These are phyloP conservation scores for Suillus fuscotomentosus DNA, from an alignment of 768 basidiomycete species.

Conservation along the genomic window DNA sequence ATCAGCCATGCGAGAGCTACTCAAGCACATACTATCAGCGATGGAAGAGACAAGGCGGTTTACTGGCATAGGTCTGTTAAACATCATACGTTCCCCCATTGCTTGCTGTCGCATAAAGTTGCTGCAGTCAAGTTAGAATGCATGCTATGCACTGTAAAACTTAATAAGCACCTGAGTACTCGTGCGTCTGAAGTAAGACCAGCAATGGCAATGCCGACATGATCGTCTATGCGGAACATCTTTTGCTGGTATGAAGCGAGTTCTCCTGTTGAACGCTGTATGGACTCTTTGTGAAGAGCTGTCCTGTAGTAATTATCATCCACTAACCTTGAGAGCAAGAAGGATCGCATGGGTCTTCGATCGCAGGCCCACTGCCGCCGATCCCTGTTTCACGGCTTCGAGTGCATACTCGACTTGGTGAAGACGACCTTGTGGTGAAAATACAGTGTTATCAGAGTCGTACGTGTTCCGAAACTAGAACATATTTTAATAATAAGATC, in stretches of 20 bases:
- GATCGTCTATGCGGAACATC: slow-evolving; percentile 99
- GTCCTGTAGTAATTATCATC: neutral
- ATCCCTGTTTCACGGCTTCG: slow-evolving; percentile 99
- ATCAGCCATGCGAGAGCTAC: neutral
- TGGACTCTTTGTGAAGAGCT: slow-evolving; percentile 6
- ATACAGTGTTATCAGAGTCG: slow-evolving; percentile 98
- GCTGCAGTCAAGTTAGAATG: slow-evolving; percentile 40
- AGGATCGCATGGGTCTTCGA: slow-evolving; percentile 95
- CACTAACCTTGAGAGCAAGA: slow-evolving; percentile 83
- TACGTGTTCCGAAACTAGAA: slow-evolving; percentile 90
- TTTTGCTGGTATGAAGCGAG: slow-evolving; percentile 99
- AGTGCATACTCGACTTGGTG: slow-evolving; percentile 99
- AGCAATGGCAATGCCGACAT: slow-evolving; percentile 98
- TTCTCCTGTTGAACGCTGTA: slow-evolving; percentile 95
- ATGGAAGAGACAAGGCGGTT: slow-evolving; percentile 91
- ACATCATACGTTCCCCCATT: slow-evolving; percentile 91
- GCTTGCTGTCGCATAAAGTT: slow-evolving; percentile 99
- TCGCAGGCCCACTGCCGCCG: slow-evolving; percentile 94
- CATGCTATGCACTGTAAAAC: neutral
- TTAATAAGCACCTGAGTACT: slow-evolving; percentile 71
- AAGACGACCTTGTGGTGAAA: slow-evolving; percentile 93
- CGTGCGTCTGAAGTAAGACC: slow-evolving; percentile 98
- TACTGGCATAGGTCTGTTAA: slow-evolving; percentile 93
- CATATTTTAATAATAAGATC: slow-evolving; percentile 6
- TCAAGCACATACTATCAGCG: slow-evolving; percentile 78